Base-by-base conservation (phyloP, 192 early-diverging fungal species). In the Gryganskiella cystojenkinii region DNA sequence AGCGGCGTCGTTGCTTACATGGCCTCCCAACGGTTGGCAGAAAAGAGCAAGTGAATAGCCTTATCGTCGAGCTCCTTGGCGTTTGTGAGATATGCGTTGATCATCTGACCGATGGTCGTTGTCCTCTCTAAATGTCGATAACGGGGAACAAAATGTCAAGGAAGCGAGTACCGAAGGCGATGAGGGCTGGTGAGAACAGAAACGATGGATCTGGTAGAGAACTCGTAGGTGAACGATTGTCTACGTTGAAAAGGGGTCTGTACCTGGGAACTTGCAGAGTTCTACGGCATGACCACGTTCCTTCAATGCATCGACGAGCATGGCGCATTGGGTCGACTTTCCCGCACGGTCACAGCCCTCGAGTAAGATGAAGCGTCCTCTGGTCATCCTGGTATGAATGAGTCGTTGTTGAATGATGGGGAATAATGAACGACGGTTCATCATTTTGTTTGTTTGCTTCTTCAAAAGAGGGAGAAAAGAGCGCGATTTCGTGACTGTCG, bases 331-430 rank as follows among this genome's bases (percentile, higher is more conserved):
- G 0, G 95, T 96, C 13, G 95, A 90, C 80, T 99, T 99, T 27
- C 98, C 98, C 14, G 90, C 87, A 31, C 95, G 90, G 82, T 99
- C 98, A 67, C 94, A 92, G 43, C 98, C 98, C 80, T 99, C 98
- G 25, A 99, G 71, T 15, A 96, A 87, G 71, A 99, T 94, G 68
- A 99, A 90, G 19, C 92, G 83, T 17, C 97, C 97, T 40, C 97
- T 84, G 20, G 79, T 43, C 83, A 86, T 75, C n/a, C 31, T 40
- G 8, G 31, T 14, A 31, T 8, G 25, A 45, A 28, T 58, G 56
- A 61, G 19, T 15, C 15, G 28, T 20, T 13, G 37, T 40, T 40
- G 37, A 13, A 9, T 40, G 13, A 40, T 40, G 37, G 13, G n/a
- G n/a, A n/a, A n/a, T n/a, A n/a, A n/a, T n/a, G n/a, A n/a, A n/a